Evolutionary conservation across 208 protist genomes (phyloP), one percentile per base, ranked within the genome.

Genomic region (Wallacemonas rigidus): DNA sequence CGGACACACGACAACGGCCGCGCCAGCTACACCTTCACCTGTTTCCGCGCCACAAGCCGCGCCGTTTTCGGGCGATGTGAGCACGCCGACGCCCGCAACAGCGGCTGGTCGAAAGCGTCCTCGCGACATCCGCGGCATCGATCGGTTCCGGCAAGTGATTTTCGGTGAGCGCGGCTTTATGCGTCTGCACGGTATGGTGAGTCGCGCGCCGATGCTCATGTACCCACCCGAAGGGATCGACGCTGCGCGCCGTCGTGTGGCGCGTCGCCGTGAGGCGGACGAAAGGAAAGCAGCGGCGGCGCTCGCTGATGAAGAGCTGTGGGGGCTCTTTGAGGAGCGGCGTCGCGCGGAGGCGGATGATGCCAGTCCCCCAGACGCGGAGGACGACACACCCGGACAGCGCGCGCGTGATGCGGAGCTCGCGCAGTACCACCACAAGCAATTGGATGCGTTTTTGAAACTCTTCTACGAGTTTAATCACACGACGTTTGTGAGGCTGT

Each of bases 391-490:
- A 1, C 41, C 47, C 4, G 41, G 63, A 14, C 53, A 72, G 11
- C 3, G 70, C 8, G 44, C 67, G 15, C 15, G n/a, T 1, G 74
- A 80, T 40, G 53, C 79, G 36, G 67, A 74, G 17, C 65, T 91
- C 1, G 82, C 80, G 38, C 78, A 69, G 2, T 83, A 91, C 68
- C 89, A 96, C 71, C 91, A 92, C 77, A 65, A 79, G 51, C 91
- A 94, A 76, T 80, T 96, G 12, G 89, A 94, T 70, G 71, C 72
- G 40, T 83, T 90, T 51, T 58, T 96, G 39, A 81, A 81, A 3
- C 45, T 93, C n/a, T 74, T 92, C 47, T 96, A 96, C 79, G 91
- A 96, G 74, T 96, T 94, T 61, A 94, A 94, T 61, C 91, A 96
- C 75, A 61, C 83, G 38, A 93, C 83, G 1, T 93, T 96, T 72